Base-by-base conservation (phyloP, 768 basidiomycete genomes). In the Psilocybe cubensis region DNA sequence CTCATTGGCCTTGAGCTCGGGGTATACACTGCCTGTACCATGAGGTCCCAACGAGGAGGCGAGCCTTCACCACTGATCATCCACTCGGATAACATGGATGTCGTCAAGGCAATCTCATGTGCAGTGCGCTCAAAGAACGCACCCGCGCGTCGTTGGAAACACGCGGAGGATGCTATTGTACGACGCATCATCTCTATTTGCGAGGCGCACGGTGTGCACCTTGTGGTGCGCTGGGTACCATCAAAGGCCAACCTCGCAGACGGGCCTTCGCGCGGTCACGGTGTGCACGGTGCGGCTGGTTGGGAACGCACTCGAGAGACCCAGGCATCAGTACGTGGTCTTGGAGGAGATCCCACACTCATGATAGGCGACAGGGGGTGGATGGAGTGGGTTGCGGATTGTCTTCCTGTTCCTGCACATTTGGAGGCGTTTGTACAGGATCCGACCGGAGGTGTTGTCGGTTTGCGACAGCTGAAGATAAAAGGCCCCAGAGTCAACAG, bases 1-100 rank as follows among this genome's bases (percentile, higher is more conserved):
- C 74, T 78, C 65, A 66, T 77, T 2, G 78, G 74, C 0, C 64
- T 76, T 3, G 77, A 79, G 54, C 55, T 79, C 0, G 76, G 73
- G 1, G 23, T 76, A 0, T 60, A 64, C 3, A 62, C 72, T 0
- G 51, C 74, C 2, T 54, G 74, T 5, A 54, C 67, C 0, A 43
- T 56, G 0, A 64, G 66, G 3, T 59, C 35, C 31, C 7, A 0
- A 51, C 73, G 20, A 59, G 25, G 60, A n/a, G 66, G 31, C 12
- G 12, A 7, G 12, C 31, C 31, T 12, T 7, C 31, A 6, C 6
- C 70, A 17, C 21, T 77, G 3, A 24, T 58, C 0, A 51, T 79
- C 1, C 63, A 59, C 33, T 77, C 74, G 0, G 72, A 79, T 57
- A 76, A 79, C 57, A 25, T 64, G 18, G 78, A 74, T 0, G 70